Evolutionary conservation across 208 protist species (phyloP).

Genomic region (Acanthamoeba triangularis): DNA sequence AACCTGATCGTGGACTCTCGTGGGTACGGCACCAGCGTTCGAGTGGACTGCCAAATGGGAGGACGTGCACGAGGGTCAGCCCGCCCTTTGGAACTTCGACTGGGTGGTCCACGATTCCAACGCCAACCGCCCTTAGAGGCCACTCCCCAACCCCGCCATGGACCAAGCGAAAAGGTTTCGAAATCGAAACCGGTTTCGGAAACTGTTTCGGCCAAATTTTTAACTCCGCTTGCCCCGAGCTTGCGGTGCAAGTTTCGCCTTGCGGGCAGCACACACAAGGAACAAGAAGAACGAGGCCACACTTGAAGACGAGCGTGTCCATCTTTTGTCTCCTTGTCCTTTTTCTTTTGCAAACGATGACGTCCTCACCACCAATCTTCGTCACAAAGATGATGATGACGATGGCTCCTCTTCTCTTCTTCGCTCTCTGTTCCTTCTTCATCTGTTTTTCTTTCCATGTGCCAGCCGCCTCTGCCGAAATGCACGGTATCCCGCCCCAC

Average conservation of each 20-base stretch:
- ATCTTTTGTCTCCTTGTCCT: neutral
- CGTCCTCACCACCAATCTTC: neutral
- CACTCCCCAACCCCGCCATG: too few species aligned
- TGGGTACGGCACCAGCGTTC: constrained; percentile 13
- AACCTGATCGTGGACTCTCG: too few species aligned
- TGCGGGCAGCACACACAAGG: neutral
- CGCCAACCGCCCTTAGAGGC: too few species aligned
- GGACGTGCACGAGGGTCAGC: constrained; percentile 74
- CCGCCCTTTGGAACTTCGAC: constrained; percentile 52
- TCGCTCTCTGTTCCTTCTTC: neutral
- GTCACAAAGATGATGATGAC: neutral
- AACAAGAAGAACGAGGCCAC: neutral
- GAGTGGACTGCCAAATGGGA: constrained; percentile 60
- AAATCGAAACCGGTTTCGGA: too few species aligned
- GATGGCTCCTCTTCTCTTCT: neutral
- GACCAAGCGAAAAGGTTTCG: too few species aligned
- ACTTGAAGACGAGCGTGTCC: too few species aligned
- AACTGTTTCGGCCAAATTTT: too few species aligned
- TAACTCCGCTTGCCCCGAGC: neutral
- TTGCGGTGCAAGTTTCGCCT: neutral
- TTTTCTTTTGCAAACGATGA: neutral
- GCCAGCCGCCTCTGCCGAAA: neutral
- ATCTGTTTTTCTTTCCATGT: neutral
- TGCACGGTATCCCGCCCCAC: neutral
- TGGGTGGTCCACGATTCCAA: neutral